These are phyloP conservation scores for Taphrina communis DNA, from an alignment of 1,139 yeast genomes.

Conservation along the genomic window DNA sequence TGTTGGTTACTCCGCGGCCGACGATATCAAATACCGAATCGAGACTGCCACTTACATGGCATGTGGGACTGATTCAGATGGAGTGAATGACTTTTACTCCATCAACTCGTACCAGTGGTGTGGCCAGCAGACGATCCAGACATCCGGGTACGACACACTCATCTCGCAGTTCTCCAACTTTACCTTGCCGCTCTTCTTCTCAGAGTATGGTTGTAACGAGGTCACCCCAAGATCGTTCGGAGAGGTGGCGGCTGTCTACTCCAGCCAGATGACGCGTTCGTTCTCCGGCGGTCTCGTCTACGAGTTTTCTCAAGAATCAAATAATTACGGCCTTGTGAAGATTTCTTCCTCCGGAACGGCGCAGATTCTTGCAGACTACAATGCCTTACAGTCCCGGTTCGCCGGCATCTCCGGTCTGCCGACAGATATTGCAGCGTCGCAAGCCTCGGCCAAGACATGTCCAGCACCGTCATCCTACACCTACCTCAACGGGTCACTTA, in stretches of 20 bases:
- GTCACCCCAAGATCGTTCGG: conserved; percentile 66
- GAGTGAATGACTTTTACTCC: conserved; percentile 77
- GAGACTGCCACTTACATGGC: conserved; percentile 83
- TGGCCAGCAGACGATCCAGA: conserved; percentile 65
- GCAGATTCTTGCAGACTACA: conserved; percentile 61
- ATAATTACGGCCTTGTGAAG: conserved; percentile 77
- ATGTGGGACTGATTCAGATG: conserved; percentile 65
- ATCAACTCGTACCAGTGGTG: conserved; percentile 93
- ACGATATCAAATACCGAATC: conserved; percentile 70
- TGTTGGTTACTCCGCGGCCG: conserved; percentile 93
- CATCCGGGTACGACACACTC: conserved; percentile 72
- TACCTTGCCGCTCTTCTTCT: conserved; percentile 79
- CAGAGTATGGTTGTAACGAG: conserved; percentile 77
- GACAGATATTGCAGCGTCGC: conserved; percentile 45
- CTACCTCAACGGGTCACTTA: conserved; percentile 48
- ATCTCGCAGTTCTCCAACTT: conserved; percentile 67
- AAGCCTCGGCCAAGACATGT: conserved; percentile 47
- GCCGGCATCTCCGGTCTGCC: conserved; percentile 51
- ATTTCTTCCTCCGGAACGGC: conserved; percentile 48
- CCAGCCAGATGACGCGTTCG: conserved; percentile 58
- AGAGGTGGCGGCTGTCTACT: conserved; percentile 65
- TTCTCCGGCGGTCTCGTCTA: conserved; percentile 81
- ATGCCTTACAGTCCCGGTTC: conserved; percentile 62
- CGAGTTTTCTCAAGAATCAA: conserved; percentile 72
- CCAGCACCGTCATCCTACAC: conserved; percentile 48